Evolutionary conservation across 2,329 filamentous ascomycete genomes (phyloP).

Genomic region (Pyricularia grisea): DNA sequence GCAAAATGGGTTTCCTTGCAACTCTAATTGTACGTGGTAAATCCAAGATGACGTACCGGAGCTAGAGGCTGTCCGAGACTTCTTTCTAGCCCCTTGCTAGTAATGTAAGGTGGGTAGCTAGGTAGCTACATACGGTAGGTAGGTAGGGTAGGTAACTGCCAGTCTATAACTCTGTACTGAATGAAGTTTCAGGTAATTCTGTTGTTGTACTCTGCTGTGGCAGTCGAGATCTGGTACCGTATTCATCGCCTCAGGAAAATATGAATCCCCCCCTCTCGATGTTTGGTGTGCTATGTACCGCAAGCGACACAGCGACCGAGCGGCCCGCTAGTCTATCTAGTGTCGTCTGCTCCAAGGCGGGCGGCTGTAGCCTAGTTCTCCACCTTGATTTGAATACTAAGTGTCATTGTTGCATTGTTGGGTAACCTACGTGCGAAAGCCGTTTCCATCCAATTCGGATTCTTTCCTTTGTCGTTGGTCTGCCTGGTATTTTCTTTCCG

Average conservation of each 20-base stretch:
- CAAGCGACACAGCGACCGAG: not conserved
- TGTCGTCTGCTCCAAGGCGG: not conserved
- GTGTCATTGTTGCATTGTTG: not conserved
- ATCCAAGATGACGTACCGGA: not conserved
- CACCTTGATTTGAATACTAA: not conserved
- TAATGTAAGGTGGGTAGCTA: too few species aligned
- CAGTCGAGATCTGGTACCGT: not conserved
- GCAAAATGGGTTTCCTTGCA: not conserved
- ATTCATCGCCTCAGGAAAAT: not conserved
- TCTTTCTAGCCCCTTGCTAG: too few species aligned
- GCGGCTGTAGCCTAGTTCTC: not conserved
- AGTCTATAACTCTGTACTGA: not conserved
- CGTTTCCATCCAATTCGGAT: not conserved
- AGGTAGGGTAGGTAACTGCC: not conserved
- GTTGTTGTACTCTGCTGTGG: not conserved
- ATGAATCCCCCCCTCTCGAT: not conserved
- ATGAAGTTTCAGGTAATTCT: not conserved
- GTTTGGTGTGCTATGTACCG: not conserved
- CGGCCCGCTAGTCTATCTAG: not conserved
- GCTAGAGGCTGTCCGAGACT: not conserved
- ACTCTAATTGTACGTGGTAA: not conserved
- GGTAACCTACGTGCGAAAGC: not conserved
- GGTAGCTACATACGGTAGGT: not conserved
- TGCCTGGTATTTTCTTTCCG: not conserved
- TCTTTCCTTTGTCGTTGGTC: not conserved